Percentiles rank a stretch among this genome's conserved stretches.
These are phyloP conservation scores for Cladosporium sp. DNA, from an alignment of 2,329 filamentous ascomycete species.

Conservation along the genomic window DNA sequence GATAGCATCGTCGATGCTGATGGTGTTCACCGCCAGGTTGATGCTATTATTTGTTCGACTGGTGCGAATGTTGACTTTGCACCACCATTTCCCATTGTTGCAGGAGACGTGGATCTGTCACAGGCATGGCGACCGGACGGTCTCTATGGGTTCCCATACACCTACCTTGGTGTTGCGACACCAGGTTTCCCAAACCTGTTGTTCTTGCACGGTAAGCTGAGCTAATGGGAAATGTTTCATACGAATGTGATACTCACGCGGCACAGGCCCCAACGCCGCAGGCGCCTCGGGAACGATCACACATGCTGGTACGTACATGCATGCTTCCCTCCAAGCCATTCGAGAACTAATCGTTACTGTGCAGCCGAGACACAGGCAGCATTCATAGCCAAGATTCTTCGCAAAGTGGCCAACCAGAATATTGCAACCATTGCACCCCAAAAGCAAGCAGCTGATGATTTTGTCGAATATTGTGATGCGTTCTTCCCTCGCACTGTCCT, in stretches of 20 bases:
- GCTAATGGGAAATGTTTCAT: no score
- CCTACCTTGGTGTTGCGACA: constrained; percentile 23
- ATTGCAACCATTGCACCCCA: constrained; percentile 60
- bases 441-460: constrained; percentile 50
- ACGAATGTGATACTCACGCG: background rate
- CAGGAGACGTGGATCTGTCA: constrained; percentile 23
- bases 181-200: constrained; percentile 24
- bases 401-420: constrained; percentile 62
- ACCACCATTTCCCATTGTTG: constrained; percentile 29
- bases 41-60: constrained; percentile 44
- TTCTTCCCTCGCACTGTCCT: constrained; percentile 52
- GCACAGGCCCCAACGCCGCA: constrained; percentile 47
- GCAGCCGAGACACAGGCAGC: constrained; percentile 60
- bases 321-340: background rate
- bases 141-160: constrained; percentile 27
- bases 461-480: constrained; percentile 31
- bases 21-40: constrained; percentile 35
- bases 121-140: constrained; percentile 33
- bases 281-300: constrained; percentile 64
- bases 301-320: constrained; percentile 17
- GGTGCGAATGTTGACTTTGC: constrained; percentile 33
- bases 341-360: background rate
- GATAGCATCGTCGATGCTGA: constrained; percentile 38
- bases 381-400: constrained; percentile 62
- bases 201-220: constrained; percentile 17